Evolutionary conservation across 163 green algal species (phyloP), one percentile per base, ranked within the genome.

Genomic region (Chlamydomonas reinhardtii): DNA sequence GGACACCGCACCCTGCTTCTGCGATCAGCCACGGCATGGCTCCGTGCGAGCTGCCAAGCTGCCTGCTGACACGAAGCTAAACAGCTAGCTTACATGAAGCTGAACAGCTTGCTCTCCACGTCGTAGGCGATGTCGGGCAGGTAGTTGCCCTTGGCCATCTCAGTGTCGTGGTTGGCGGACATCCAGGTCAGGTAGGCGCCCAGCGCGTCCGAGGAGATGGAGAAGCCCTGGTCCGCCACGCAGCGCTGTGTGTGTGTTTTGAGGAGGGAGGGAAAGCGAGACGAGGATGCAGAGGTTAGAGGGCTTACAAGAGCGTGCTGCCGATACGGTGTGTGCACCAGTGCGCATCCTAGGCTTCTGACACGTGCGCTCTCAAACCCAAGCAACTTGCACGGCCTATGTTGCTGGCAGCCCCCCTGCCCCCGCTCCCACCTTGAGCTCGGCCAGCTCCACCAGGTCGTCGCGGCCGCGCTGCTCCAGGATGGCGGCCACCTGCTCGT

Each of bases 71-170:
- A 54, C 6, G 8, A 16, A 54, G 43, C 43, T 16, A 54, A 11
- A 54, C 56, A 64, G 56, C 17, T 6, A 9, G 16, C 64, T 84
- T 39, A 82, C 82, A 87, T 82, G 82, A 87, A 87, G 72, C 59
- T 76, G 82, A 87, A 87, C 82, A 82, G 69, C 56, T 75, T 68
- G 72, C 32, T 71, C 25, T 87, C 82, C 39, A 39, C 72, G 72
- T 87, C 82, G 82, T 87, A 87, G n/a, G 71, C 71, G 2, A 87
- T 56, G 39, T 87, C 72, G 25, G 82, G 82, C 71, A 87, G 39
- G 59, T 87, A 87, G 61, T 82, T 82, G 72, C 82, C 72, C 82
- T 87, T 87, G 71, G 82, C 72, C 71, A 86, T 27, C 80, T 87
- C 82, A 2, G 74, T 20, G 16, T 87, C 82, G 39, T 68, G 72